Evolutionary conservation across 805 yeast genomes (phyloP), one percentile per base, ranked within the genome.

Genomic region (Candida krabiensis): DNA sequence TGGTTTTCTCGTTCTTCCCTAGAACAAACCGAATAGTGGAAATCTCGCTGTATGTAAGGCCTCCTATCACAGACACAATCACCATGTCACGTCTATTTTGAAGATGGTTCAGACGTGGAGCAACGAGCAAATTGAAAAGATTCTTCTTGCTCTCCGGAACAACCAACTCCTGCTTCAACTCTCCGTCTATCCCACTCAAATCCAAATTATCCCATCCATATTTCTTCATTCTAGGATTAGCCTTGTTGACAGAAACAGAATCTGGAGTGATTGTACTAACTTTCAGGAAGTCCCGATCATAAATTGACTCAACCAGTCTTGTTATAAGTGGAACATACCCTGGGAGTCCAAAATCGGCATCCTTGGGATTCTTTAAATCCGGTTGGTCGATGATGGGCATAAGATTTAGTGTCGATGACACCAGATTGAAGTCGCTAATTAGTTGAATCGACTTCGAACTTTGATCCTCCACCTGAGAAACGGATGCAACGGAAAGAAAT

Each of bases 31-130:
- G 68, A 32, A 91, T 62, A 3, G 89, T 80, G 3, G 91, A 77
- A 13, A 90, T 67, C 60, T 91, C 99, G 7, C 93, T 79, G 55
- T 86, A 71, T 0, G 97, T 87, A 6, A 90, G 66, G 0, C 99
- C 98, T 11, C 98, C 98, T 28, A 90, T 53, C 44, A 83, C 62
- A 6, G 80, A 75, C 35, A 86, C 49, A 43, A 87, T 52, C 12
- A 63, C 53, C 44, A 55, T 43, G 36, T 61, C 65, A 15, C 43
- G 47, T 19, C 58, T 47, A 28, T 37, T 41, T 7, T 28, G 41
- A 27, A 46, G 33, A 9, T 45, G 47, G 23, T 51, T 37, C 19
- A 46, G 34, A 38, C 50, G 50, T 16, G 54, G 47, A 9, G 50
- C 62, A 39, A 54, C 43, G 9, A 50, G 27, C 6, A 60, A 44